Conservation (phyloP, 208 protist species). For the Acanthamoeba castellanii region DNA sequence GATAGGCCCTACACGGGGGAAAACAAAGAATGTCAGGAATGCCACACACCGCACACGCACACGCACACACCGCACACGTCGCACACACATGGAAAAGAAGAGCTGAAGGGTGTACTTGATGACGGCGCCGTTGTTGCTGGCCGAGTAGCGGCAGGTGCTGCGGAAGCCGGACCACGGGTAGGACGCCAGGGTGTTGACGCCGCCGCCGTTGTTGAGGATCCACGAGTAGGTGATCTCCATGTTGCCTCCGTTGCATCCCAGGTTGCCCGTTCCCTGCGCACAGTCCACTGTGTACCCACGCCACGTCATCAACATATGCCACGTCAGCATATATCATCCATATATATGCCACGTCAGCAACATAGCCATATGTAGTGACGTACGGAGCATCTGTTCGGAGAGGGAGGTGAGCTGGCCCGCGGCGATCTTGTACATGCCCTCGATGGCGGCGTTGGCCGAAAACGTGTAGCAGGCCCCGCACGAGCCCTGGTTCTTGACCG, state of each 20-base stretch:
- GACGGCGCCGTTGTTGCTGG: slow-evolving; percentile 12
- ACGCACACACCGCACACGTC: not conserved
- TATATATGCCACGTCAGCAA: not conserved
- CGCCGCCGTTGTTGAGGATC: slow-evolving; percentile 42
- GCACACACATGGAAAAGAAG: not conserved
- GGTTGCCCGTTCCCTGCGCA: not conserved
- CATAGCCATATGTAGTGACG: not conserved
- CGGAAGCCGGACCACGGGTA: slow-evolving; percentile 24
- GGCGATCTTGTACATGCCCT: slow-evolving; percentile 89
- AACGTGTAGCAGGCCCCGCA: slow-evolving; percentile 98
- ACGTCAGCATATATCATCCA: not conserved
- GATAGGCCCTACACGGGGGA: not conserved
- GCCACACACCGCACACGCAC: too few species aligned
- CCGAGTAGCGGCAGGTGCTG: slow-evolving; percentile 61
- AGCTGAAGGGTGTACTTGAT: not conserved
- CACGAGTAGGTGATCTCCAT: slow-evolving; percentile 12
- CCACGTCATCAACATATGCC: not conserved
- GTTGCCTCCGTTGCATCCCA: slow-evolving; percentile 66
- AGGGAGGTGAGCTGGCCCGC: slow-evolving; percentile 47
- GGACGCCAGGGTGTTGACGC: not conserved
- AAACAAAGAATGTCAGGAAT: not conserved
- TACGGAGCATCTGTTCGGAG: slow-evolving; percentile 72
- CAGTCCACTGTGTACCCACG: slow-evolving; percentile 23
- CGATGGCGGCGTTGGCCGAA: slow-evolving; percentile 94
- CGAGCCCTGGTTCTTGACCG: slow-evolving; percentile 95